Evolutionary conservation across 495 filamentous ascomycete species (phyloP), one percentile per base, ranked within the genome.

Genomic region (Tuber indicum): DNA sequence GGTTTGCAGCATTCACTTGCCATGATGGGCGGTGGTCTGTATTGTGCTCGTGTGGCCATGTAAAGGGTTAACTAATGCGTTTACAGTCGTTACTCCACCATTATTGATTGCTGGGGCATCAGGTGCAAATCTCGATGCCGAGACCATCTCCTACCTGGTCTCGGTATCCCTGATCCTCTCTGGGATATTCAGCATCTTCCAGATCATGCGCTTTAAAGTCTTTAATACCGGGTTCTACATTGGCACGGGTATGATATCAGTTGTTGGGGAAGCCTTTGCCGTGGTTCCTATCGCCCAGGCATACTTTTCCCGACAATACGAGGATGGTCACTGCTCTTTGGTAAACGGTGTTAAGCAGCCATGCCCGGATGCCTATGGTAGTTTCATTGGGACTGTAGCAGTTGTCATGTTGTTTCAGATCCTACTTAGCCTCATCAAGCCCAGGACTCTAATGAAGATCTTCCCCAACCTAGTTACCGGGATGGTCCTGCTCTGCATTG

Each of bases 391-490:
- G 26, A 84, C 84, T 26, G 78, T 85, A 49, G 75, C 84, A 81
- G 87, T 79, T 83, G 87, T 81, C 78, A 85, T 86, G 75, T 81
- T 77, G 73, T 83, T 86, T 70, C 85, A 86, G 77, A 82, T 86
- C 23, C 79, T 75, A 39, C 83, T 86, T 80, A 82, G 81, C 19
- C 80, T 86, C 71, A 79, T 86, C 26, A 84, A 83, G 43, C 85
- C 85, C 0, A 83, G 83, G 75, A 77, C 76, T 16, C 76, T 86
- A 42, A 85, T 83, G 77, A 84, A 83, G 74, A 80, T 85, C 19
- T 86, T 85, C 75, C 85, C 85, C 2, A 85, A 84, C 47, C 79
- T 85, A n/a, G 82, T 86, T 17, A 84, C 84, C 9, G 85, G 85
- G 0, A 84, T 82, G 80, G 80, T 86, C 52, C 71, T 86, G 73